A percentile compares a stretch with the other conserved stretches of the same genome.
Evolutionary conservation across 176 grass and related monocot genomes (phyloP).

Genomic region (Puccinellia tenuiflora): DNA sequence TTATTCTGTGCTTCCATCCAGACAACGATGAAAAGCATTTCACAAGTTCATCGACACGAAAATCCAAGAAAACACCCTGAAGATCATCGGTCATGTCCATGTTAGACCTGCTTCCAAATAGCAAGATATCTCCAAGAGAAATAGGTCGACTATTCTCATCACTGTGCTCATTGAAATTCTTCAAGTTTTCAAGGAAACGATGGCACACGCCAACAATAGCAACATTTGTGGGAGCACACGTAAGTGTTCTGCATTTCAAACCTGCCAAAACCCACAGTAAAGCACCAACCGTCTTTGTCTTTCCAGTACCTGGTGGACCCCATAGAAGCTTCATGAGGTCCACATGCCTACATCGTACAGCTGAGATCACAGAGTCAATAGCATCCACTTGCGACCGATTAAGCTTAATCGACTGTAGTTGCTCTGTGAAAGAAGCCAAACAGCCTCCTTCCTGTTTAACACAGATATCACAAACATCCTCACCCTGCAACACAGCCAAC

Average conservation of each 20-base stretch:
- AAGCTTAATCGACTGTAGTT: constrained; percentile 34
- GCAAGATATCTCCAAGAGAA: too few species aligned
- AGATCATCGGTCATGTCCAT: constrained; percentile 64
- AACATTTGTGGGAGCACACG: constrained; percentile 76
- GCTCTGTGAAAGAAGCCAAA: not conserved
- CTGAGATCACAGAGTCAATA: constrained; percentile 40
- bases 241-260: constrained; percentile 57
- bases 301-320: constrained; percentile 25
- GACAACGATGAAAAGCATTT: constrained; percentile 47
- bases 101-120: not conserved
- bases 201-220: constrained; percentile 38
- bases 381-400: constrained; percentile 16
- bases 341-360: constrained; percentile 23
- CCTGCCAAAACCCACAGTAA: constrained; percentile 45
- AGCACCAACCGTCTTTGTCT: constrained; percentile 55
- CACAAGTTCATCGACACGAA: constrained; percentile 42
- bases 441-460: too few species aligned
- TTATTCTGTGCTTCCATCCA: constrained; percentile 19
- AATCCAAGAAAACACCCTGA: not conserved
- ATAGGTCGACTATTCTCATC: not conserved
- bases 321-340: constrained; percentile 56
- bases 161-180: constrained; percentile 14
- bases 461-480: too few species aligned
- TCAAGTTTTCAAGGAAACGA: constrained; percentile 18
- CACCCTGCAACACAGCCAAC: too few species aligned